Evolutionary conservation across 345 rosid species (phyloP), one percentile per base, ranked within the genome.

Genomic region (Atalantia buxifolia): DNA sequence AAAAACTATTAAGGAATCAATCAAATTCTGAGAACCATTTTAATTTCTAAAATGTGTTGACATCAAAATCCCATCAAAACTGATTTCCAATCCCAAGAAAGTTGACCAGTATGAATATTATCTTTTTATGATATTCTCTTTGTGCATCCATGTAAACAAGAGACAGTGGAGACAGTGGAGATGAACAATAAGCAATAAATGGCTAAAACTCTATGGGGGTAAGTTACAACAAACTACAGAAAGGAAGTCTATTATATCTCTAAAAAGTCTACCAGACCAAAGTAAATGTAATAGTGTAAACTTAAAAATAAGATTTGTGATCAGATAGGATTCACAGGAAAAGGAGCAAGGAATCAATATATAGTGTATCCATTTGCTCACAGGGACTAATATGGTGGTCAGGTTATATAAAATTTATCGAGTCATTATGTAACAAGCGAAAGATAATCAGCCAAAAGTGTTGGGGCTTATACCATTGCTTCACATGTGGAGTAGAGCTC

Each of bases 401-500:
- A 59, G 66, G 9, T 66, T 60, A n/a, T 66, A 18, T 60, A 36
- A 36, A 68, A 63, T 50, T 33, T 30, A 28, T 5, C 25, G 0
- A 66, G 72, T 56, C 70, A 68, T 56, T 56, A 71, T 13, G 64
- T 5, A 66, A 76, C 22, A 21, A 70, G 22, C 33, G 59, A 55
- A 72, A 36, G 68, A 56, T 40, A 40, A 70, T 64, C 16, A 53
- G 77, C 73, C 65, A 36, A 38, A 85, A 68, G 60, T 78, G 50
- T 69, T 65, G 45, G 48, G 81, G 57, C 60, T 69, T 33, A 42
- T 90, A 92, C 99, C 99, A 96, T 73, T 89, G 83, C 76, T 89
- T 91, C 81, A 96, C 86, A 77, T 89, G 95, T 36, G 93, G 84
- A 71, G 97, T 92, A 18, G 86, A 83, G 60, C 71, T 85, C 99